phyloP scores from a whole-genome alignment of 495 filamentous ascomycete species.

The Penicillium verhagenii region DNA sequence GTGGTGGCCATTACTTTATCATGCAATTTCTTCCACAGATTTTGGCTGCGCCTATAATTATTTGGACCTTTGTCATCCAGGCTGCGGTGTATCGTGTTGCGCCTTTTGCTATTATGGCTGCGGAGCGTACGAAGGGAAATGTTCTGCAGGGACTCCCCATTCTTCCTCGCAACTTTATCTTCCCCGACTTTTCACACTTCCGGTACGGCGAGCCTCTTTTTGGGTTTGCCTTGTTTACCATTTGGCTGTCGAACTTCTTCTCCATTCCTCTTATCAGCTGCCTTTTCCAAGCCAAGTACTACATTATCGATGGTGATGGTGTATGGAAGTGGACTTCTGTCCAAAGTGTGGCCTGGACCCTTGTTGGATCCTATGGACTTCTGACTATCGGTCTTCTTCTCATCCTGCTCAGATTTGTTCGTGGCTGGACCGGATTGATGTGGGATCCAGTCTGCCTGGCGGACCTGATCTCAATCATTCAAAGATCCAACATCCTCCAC shows the following conservation, averaged over 20 bases:
- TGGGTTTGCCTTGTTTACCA: constrained; percentile 52
- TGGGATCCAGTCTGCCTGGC: constrained; percentile 84
- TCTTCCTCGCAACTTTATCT: constrained; percentile 51
- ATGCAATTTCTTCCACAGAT: constrained; percentile 82
- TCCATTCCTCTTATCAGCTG: constrained; percentile 65
- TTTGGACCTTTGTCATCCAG: constrained; percentile 74
- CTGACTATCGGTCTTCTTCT: constrained; percentile 58
- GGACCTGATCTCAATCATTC: constrained; percentile 71
- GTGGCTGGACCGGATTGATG: constrained; percentile 66
- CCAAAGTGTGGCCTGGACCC: constrained; percentile 72
- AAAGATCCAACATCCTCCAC: constrained; percentile 71
- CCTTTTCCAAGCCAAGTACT: constrained; percentile 60
- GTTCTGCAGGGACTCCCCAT: constrained; percentile 44
- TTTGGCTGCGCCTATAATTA: constrained; percentile 65
- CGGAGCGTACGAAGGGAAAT: constrained; percentile 39
- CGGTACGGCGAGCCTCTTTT: constrained; percentile 52
- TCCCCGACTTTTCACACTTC: constrained; percentile 60
- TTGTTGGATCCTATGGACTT: constrained; percentile 70
- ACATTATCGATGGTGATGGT: constrained; percentile 37
- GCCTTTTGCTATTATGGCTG: constrained; percentile 75
- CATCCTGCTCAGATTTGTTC: constrained; percentile 47
- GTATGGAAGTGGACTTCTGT: constrained; percentile 77
- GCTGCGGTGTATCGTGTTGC: constrained; percentile 71
- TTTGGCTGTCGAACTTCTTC: constrained; percentile 63
- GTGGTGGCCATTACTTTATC: constrained; percentile 75